phyloP scores from a whole-genome alignment of 2,329 filamentous ascomycete genomes.

The Xylaria sp. region DNA sequence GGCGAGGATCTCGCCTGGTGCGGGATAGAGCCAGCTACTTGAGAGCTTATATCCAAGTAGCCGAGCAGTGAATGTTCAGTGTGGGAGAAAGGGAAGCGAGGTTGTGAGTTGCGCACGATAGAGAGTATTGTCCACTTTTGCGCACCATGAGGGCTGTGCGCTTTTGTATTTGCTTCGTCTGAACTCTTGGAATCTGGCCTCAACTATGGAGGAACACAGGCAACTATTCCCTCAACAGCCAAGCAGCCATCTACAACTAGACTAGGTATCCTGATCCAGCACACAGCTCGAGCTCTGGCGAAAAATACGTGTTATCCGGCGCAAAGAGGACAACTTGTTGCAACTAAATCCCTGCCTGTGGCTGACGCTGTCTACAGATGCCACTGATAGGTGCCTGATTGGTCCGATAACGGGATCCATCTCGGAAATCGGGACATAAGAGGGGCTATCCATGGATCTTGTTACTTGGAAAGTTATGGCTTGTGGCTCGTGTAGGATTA shows the following conservation, averaged over 20 bases:
- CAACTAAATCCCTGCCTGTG: slow-evolving; percentile 22
- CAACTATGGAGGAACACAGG: slow-evolving; percentile 14
- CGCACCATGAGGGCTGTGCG: slow-evolving; percentile 5
- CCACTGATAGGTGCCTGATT: slow-evolving; percentile 35
- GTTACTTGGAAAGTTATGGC: background rate
- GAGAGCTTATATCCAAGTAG: slow-evolving; percentile 1
- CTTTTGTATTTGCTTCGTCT: slow-evolving; percentile 11
- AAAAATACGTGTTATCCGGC: slow-evolving; percentile 10
- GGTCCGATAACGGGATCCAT: slow-evolving; percentile 27
- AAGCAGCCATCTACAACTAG: slow-evolving; percentile 15
- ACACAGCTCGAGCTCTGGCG: slow-evolving; percentile 29
- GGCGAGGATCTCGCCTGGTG: slow-evolving; percentile 35
- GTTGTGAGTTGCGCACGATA: background rate
- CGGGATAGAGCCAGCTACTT: slow-evolving; percentile 22
- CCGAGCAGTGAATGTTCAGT: background rate
- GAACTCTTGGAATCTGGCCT: slow-evolving; percentile 28
- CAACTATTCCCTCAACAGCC: slow-evolving; percentile 15
- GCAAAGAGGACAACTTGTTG: slow-evolving; percentile 35
- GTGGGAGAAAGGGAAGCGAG: background rate
- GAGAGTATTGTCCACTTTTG: slow-evolving; percentile 5
- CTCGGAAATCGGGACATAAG: slow-evolving; percentile 18
- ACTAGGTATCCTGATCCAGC: slow-evolving; percentile 19
- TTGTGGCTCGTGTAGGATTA: slow-evolving; percentile 10
- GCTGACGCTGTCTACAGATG: slow-evolving; percentile 27
- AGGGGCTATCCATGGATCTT: slow-evolving; percentile 21